Conservation (phyloP, 805 yeast genomes). For the Zygotorulaspora chibaensis region DNA sequence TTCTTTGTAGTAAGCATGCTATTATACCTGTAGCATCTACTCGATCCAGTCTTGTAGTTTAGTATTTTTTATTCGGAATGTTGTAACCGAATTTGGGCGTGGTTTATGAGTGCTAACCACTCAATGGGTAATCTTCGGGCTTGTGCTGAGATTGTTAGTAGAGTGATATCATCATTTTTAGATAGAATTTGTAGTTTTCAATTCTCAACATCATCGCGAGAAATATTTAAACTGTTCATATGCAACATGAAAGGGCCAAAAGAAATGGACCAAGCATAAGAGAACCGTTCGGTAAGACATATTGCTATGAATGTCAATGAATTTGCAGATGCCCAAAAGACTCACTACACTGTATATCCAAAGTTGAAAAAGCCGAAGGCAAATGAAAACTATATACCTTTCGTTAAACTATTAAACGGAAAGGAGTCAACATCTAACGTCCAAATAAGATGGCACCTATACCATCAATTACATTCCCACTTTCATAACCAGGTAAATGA, state of each 20-base stretch:
- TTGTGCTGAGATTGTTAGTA: too few relatives aligned
- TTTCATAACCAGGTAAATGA: conserved; percentile 30
- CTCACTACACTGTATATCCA: conserved; percentile 25
- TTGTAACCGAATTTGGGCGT: too few relatives aligned
- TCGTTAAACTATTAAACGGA: conserved; percentile 42
- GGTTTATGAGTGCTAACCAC: too few relatives aligned
- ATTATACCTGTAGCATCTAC: not conserved
- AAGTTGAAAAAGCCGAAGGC: conserved; percentile 16
- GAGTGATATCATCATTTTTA: not conserved
- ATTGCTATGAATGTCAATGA: conserved; percentile 23
- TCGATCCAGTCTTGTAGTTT: too few relatives aligned
- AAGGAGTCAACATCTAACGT: conserved; percentile 39
- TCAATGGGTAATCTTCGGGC: too few relatives aligned
- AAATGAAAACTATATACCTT: conserved; percentile 33
- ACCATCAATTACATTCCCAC: conserved; percentile 32
- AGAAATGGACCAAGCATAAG: not conserved
- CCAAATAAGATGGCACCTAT: conserved; percentile 40
- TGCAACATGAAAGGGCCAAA: not conserved
- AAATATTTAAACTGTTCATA: not conserved
- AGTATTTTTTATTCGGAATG: too few relatives aligned
- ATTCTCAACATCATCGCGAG: not conserved
- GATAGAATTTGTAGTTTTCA: not conserved
- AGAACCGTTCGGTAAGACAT: not conserved
- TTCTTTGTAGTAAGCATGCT: not conserved
- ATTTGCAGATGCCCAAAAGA: conserved; percentile 34